These are phyloP conservation scores for Plectosphaerella sp. DNA, from an alignment of 2,329 filamentous ascomycete genomes.

Conservation along the genomic window DNA sequence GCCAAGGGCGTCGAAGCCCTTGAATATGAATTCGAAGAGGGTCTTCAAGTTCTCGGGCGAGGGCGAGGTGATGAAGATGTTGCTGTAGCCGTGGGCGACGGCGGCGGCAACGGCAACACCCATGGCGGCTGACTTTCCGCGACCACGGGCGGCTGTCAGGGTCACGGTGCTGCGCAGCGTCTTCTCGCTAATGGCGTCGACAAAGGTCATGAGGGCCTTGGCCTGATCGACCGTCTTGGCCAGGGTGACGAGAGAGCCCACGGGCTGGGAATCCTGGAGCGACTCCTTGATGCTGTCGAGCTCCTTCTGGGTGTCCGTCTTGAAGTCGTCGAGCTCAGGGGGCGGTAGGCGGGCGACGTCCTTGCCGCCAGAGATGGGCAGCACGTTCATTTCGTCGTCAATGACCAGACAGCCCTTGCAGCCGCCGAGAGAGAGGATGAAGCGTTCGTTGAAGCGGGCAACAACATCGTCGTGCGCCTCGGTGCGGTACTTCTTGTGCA, in stretches of 20 bases:
- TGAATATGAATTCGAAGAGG: conserved; percentile 96
- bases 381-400: conserved; percentile 94
- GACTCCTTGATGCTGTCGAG: conserved; percentile 84
- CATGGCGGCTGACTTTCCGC: conserved; percentile 94
- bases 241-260: conserved; percentile 78
- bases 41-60: conserved; percentile 99
- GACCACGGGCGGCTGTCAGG: conserved; percentile 86
- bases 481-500: conserved; percentile 92
- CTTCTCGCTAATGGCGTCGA: conserved; percentile 95
- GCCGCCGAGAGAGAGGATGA: conserved; percentile 90
- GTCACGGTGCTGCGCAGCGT: conserved; percentile 90
- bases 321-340: conserved; percentile 67
- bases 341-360: conserved; percentile 79
- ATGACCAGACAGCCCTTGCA: conserved; percentile 94
- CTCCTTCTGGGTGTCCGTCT: conserved; percentile 68
- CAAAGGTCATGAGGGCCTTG: conserved; percentile 93
- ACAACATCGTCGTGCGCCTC: conserved; percentile 95
- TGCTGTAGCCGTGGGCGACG: conserved; percentile 94
- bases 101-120: conserved; percentile 93
- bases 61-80: conserved; percentile 98
- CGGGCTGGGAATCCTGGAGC: conserved; percentile 77
- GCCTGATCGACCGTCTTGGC: conserved; percentile 93
- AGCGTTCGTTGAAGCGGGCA: conserved; percentile 95
- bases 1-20: conserved; percentile 89
- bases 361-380: conserved; percentile 95